Conservation (phyloP, 140 eudicot species). For the Bidens hawaiensis region DNA sequence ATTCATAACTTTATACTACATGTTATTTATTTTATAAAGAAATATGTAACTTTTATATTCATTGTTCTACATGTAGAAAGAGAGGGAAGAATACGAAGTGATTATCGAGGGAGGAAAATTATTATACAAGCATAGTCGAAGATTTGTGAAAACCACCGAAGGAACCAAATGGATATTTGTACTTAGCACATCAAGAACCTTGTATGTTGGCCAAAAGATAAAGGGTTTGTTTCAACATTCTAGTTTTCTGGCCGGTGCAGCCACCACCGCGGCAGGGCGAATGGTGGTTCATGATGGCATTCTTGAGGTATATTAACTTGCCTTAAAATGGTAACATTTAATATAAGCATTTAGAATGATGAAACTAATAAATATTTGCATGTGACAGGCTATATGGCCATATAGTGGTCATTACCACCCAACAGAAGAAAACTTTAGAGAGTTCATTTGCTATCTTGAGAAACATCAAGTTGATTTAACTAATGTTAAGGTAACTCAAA, state of each 20-base stretch:
- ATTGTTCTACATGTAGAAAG: constrained; percentile 40
- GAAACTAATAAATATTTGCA: neutral
- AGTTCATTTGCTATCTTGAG: constrained; percentile 53
- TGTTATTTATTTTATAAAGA: neutral
- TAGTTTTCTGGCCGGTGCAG: constrained; percentile 76
- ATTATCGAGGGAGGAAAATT: constrained; percentile 49
- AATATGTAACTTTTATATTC: neutral
- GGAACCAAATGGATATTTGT: constrained; percentile 80
- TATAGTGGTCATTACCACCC: constrained; percentile 85
- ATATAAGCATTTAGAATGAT: neutral
- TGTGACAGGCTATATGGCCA: constrained; percentile 76
- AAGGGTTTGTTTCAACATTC: constrained; percentile 74
- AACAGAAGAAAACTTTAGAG: constrained; percentile 65
- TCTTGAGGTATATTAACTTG: constrained; percentile 38
- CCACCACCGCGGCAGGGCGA: constrained; percentile 71
- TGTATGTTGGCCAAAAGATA: constrained; percentile 63
- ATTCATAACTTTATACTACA: neutral
- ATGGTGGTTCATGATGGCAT: constrained; percentile 52
- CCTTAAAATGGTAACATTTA: neutral
- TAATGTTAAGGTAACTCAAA: constrained; percentile 53
- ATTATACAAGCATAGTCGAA: constrained; percentile 38
- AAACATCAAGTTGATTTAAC: constrained; percentile 52
- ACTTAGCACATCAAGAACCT: constrained; percentile 56
- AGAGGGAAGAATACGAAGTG: constrained; percentile 67
- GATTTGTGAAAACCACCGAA: constrained; percentile 37